Base-by-base conservation (phyloP, 2,329 filamentous ascomycete species). In the Akanthomyces lecanii region DNA sequence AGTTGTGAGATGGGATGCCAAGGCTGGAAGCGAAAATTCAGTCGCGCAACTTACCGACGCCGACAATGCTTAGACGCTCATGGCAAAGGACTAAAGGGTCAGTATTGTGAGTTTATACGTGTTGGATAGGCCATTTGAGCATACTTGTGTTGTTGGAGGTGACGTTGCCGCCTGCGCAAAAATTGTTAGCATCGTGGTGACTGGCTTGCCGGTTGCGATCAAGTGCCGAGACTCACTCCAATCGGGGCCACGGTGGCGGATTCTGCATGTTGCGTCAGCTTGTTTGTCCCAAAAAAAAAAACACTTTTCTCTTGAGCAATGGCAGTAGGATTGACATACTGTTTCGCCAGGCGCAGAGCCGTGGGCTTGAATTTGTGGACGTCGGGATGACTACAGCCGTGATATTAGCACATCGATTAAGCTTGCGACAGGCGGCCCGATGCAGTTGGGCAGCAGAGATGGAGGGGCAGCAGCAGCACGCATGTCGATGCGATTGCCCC, bases 51-150 rank as follows among this genome's bases (percentile, higher is more conserved):
- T 73, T 82, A 95, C 91, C 92, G 76, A 98, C 91, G 76, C 95
- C 95, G 74, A 99, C 95, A 76, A 99, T 98, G 76, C 91, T 95
- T 76, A 99, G 83, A 80, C 95, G 91, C 79, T 99, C 95, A 84
- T 99, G 95, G 74, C 93, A 95, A 70, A 99, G 87, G 76, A 99
- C 90, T 93, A 73, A 60, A 71, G 67, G 62, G 72, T 79, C 66
- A 78, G 67, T 65, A 61, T 53, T 48, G 4, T 30, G 5, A 47
- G 14, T 21, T 6, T 18, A 10, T 2, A 33, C 18, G 14, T 21
- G 21, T 18, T 36, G 16, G 14, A 25, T 18, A 51, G 36, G 14
- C 48, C 67, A 69, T 72, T 71, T 68, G 68, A 61, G 71, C 87
- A 74, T 82, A 96, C 92, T 97, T 70, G 95, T 99, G 79, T 92